Evolutionary conservation across 73 alveolate genomes (phyloP), one percentile per base, ranked within the genome.

Genomic region (Symbiodinium natans): DNA sequence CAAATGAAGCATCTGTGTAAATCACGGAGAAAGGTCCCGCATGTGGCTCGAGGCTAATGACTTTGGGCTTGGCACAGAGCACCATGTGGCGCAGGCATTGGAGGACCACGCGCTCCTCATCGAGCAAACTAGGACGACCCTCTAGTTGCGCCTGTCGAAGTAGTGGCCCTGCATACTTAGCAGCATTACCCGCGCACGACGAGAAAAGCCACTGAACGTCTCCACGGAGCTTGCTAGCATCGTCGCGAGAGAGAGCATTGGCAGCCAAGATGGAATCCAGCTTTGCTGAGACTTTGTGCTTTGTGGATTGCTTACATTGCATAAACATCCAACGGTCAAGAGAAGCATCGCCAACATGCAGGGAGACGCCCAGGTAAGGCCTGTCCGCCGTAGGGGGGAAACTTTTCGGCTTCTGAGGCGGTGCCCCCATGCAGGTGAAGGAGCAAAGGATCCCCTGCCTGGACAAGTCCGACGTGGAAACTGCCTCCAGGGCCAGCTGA

Each of bases 1-100:
- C 84, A 23, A 87, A 87, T 1, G 94, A 87, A 3, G 94, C 94
- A 34, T 87, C 94, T 0, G 43, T 36, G 48, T 87, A 87, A 42
- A 87, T 59, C 41, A 21, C 7, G 34, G 56, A 10, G 29, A 36
- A 54, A 25, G 68, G 59, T 0, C 29, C 71, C 39, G 31, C 54
- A 3, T 29, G 63, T 10, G 41, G 43, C n/a, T 25, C 27, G 1
- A 59, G 63, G 3, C 1, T 25, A 5, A 87, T 25, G 36, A 38
- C 71, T 1, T 74, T 73, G 1, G 94, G 94, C 41, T 9, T 5
- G 23, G 41, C 29, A 6, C 9, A 5, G 6, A 1, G 71, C 33
- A 87, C 94, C 27, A 38, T 29, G 13, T 27, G 68, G n/a, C 40
- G 13, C 40, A 54, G 83, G 19, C 59, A 15, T 17, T 15, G 59